These are phyloP conservation scores for Termitomyces sp. DNA, from an alignment of 768 basidiomycete genomes.

Conservation along the genomic window DNA sequence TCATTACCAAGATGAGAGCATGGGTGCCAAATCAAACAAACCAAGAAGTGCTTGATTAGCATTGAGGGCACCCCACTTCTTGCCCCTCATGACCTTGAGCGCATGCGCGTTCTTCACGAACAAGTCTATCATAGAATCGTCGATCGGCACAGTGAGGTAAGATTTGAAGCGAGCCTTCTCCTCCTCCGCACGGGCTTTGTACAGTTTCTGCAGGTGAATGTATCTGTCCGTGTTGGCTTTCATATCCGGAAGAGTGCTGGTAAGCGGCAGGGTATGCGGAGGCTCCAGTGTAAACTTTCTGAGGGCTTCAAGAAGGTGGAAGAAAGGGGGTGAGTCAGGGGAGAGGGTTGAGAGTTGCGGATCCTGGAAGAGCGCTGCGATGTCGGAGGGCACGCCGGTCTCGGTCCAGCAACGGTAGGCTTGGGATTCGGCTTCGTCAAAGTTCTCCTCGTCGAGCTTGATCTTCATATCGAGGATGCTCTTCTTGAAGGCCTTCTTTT, in stretches of 20 bases:
- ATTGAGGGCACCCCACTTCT: slow-evolving; percentile 56
- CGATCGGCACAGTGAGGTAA: slow-evolving; percentile 41
- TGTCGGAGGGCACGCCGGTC: slow-evolving; percentile 62
- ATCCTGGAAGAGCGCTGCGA: slow-evolving; percentile 60
- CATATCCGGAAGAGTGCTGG: slow-evolving; percentile 91
- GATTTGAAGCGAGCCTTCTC: slow-evolving; percentile 60
- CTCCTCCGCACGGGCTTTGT: slow-evolving; percentile 70
- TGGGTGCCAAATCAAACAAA: slow-evolving; percentile 7
- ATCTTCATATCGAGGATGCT: slow-evolving; percentile 56
- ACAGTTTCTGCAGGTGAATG: slow-evolving; percentile 81
- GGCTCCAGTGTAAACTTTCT: slow-evolving; percentile 56
- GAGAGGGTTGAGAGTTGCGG: slow-evolving; percentile 40
- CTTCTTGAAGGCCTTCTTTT: slow-evolving; percentile 79
- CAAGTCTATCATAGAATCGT: slow-evolving; percentile 54
- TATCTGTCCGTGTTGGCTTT: slow-evolving; percentile 85
- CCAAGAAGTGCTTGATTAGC: slow-evolving; percentile 44
- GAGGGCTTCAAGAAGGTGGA: slow-evolving; percentile 72
- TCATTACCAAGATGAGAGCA: neutral
- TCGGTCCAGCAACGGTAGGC: slow-evolving; percentile 77
- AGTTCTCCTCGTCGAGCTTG: slow-evolving; percentile 93
- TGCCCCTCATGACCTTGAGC: slow-evolving; percentile 61
- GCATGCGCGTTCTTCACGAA: slow-evolving; percentile 84
- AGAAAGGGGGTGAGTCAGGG: slow-evolving; percentile 63
- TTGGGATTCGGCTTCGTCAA: slow-evolving; percentile 90
- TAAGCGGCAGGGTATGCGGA: slow-evolving; percentile 72